Percentiles rank a stretch among this genome's conserved stretches.
Evolutionary conservation across 106 monocot genomes (phyloP).

Genomic region (Dendrobium chrysotoxum): DNA sequence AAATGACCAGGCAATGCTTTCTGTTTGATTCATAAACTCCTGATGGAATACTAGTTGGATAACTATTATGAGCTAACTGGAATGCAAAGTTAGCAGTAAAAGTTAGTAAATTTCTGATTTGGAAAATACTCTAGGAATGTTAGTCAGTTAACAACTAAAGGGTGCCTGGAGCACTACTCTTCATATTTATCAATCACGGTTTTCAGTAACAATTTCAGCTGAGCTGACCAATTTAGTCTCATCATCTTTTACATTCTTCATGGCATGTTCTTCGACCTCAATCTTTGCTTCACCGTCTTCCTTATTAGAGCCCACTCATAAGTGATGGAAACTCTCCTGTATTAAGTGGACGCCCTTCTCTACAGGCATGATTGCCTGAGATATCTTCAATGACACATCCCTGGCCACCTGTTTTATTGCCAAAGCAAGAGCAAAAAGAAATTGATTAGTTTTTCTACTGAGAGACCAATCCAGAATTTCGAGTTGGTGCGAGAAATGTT

Average conservation of each 20-base stretch:
- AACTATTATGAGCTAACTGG: too few species aligned
- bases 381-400: constrained; percentile 47
- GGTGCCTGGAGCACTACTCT: too few species aligned
- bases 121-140: too few species aligned
- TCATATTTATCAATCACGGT: neutral
- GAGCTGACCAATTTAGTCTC: neutral
- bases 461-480: neutral
- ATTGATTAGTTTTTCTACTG: neutral
- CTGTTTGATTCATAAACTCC: too few species aligned
- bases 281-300: constrained; percentile 34
- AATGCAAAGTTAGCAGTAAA: too few species aligned
- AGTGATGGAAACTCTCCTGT: constrained; percentile 55
- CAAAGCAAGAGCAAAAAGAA: neutral
- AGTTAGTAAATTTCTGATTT: too few species aligned
- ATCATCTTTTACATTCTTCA: constrained; percentile 23
- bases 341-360: constrained; percentile 75
- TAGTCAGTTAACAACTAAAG: too few species aligned
- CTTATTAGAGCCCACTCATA: constrained; percentile 5
- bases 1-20: too few species aligned
- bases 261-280: constrained; percentile 36
- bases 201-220: neutral
- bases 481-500: neutral
- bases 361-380: constrained; percentile 57
- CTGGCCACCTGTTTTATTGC: constrained; percentile 49
- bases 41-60: too few species aligned